A percentile compares a stretch with the other conserved stretches of the same genome.
Conservation (phyloP, 352 stramenopile genomes). For the Phytophthora hybrid region DNA sequence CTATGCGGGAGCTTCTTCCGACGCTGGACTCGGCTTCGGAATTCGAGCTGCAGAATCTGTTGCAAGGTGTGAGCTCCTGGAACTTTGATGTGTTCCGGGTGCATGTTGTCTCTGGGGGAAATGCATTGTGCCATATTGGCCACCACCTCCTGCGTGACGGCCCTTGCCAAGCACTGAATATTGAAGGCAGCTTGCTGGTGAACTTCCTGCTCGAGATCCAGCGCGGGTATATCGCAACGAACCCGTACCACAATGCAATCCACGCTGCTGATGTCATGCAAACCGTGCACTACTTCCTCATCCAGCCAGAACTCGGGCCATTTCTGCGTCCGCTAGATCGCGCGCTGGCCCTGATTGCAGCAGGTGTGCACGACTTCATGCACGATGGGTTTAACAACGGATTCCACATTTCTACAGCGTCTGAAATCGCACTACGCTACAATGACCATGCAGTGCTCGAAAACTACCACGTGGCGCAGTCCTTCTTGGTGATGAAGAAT, state of each 20-base stretch:
- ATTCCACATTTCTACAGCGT: slow-evolving; percentile 89
- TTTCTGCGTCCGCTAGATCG: slow-evolving; percentile 83
- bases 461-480: slow-evolving; percentile 91
- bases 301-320: slow-evolving; percentile 72
- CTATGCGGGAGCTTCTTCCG: slow-evolving; percentile 74
- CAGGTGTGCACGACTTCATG: slow-evolving; percentile 91
- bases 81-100: slow-evolving; percentile 85
- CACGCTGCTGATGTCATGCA: slow-evolving; percentile 93
- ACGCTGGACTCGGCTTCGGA: slow-evolving; percentile 65
- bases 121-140: slow-evolving; percentile 79
- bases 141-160: slow-evolving; percentile 81
- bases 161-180: slow-evolving; percentile 63
- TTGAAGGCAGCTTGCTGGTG: slow-evolving; percentile 70
- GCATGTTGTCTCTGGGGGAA: slow-evolving; percentile 68
- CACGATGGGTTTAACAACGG: slow-evolving; percentile 93
- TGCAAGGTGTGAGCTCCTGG: slow-evolving; percentile 66
- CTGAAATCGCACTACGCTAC: slow-evolving; percentile 89
- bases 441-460: slow-evolving; percentile 91
- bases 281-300: slow-evolving; percentile 87
- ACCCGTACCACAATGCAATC: slow-evolving; percentile 92
- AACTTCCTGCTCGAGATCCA: slow-evolving; percentile 88
- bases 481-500: slow-evolving; percentile 92
- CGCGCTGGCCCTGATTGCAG: slow-evolving; percentile 78
- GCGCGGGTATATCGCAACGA: slow-evolving; percentile 78
- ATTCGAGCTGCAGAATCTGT: slow-evolving; percentile 76